A percentile compares a stretch with the other conserved stretches of the same genome.
Evolutionary conservation across 2,329 filamentous ascomycete species (phyloP).

Genomic region (Phoma sp.): DNA sequence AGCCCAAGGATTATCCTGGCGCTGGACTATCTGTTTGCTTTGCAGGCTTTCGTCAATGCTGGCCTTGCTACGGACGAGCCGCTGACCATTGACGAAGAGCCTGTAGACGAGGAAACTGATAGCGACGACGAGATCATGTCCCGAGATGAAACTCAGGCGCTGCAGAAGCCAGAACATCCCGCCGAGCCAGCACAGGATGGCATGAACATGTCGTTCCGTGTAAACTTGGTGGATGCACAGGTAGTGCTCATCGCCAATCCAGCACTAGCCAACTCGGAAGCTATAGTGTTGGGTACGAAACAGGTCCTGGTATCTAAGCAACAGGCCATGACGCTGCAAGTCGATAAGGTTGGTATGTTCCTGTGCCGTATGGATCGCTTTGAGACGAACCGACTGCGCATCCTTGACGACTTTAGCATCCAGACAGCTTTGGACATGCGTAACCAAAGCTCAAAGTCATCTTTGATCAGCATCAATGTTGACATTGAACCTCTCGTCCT

Average conservation of each 20-base stretch:
- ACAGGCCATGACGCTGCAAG: conserved; percentile 89
- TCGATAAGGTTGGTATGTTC: conserved; percentile 97
- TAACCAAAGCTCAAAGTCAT: conserved; percentile 64
- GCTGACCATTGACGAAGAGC: conserved; percentile 67
- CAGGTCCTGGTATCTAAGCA: conserved; percentile 93
- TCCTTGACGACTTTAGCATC: conserved; percentile 95
- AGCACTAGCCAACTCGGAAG: conserved; percentile 85
- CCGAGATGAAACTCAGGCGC: conserved; percentile 36
- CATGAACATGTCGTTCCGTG: conserved; percentile 83
- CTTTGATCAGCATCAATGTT: conserved; percentile 78
- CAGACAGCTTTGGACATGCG: conserved; percentile 84
- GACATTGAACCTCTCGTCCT: conserved; percentile 92
- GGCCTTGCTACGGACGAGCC: conserved; percentile 64
- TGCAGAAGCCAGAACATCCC: conserved; percentile 23
- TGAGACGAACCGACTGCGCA: conserved; percentile 85
- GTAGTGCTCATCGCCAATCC: conserved; percentile 97
- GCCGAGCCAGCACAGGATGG: conserved; percentile 48
- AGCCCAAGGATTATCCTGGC: conserved; percentile 95
- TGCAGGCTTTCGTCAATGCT: conserved; percentile 81
- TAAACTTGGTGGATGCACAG: conserved; percentile 95
- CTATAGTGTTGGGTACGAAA: conserved; percentile 92
- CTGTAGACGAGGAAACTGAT: conserved; percentile 58
- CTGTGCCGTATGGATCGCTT: conserved; percentile 98
- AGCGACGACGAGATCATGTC: conserved; percentile 46
- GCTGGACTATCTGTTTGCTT: conserved; percentile 90